phyloP scores from a whole-genome alignment of 768 basidiomycete genomes.

The Lentinula raphanica region DNA sequence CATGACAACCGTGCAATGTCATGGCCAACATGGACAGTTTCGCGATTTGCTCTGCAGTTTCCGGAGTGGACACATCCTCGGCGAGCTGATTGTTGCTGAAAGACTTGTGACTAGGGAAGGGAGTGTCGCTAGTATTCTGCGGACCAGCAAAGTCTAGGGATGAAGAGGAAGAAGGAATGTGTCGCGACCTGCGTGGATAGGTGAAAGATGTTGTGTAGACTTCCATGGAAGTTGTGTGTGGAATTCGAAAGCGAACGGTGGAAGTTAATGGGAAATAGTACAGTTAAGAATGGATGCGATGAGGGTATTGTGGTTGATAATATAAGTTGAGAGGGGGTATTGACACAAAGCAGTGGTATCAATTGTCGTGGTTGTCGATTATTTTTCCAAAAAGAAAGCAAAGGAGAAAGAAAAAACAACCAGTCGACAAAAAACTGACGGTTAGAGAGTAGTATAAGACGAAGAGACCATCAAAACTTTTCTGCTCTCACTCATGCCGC shows the following conservation, averaged over 20 bases:
- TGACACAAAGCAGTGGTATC: slow-evolving; percentile 46
- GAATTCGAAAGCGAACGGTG: slow-evolving; percentile 13
- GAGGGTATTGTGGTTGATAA: slow-evolving; percentile 30
- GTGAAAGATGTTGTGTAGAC: slow-evolving; percentile 94
- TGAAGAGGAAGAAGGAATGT: slow-evolving; percentile 56
- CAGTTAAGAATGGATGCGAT: slow-evolving; percentile 24
- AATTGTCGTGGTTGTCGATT: slow-evolving; percentile 30
- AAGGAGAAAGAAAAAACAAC: slow-evolving; percentile 21
- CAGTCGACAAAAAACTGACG: slow-evolving; percentile 10
- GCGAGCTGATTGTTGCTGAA: slow-evolving; percentile 23
- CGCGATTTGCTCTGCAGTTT: slow-evolving; percentile 7
- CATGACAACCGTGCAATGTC: slow-evolving; percentile 76
- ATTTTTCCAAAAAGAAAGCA: slow-evolving; percentile 23
- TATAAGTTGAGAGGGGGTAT: slow-evolving; percentile 40
- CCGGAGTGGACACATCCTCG: slow-evolving; percentile 12
- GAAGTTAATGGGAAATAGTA: slow-evolving; percentile 14
- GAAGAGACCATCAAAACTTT: neutral
- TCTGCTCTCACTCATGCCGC: slow-evolving; percentile 4
- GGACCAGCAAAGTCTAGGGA: slow-evolving; percentile 55
- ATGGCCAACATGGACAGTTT: slow-evolving; percentile 74
- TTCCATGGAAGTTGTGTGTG: slow-evolving; percentile 72
- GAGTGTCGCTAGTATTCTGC: slow-evolving; percentile 34
- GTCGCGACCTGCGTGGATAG: slow-evolving; percentile 73
- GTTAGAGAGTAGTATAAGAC: slow-evolving; percentile 6
- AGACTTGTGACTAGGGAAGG: slow-evolving; percentile 29